Conservation (phyloP, 768 basidiomycete species). For the Collybia sp. region DNA sequence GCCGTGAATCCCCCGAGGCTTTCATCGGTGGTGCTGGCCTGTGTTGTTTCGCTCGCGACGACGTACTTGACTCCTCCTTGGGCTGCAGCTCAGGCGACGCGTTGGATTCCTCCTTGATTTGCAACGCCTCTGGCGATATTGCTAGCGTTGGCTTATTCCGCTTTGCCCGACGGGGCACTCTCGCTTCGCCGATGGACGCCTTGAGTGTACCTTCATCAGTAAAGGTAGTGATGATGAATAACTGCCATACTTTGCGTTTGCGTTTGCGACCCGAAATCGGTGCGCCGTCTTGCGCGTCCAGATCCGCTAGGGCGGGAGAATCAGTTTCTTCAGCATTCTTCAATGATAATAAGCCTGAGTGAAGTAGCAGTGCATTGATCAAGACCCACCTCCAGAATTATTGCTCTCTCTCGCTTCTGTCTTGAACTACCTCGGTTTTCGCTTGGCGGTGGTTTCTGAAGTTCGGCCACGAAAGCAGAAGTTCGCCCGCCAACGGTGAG, state of each 20-base stretch:
- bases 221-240: neutral
- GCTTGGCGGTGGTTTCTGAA: constrained; percentile 37
- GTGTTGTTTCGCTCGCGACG: too few species aligned
- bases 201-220: constrained; percentile 7
- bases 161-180: too few species aligned
- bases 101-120: too few species aligned
- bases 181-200: too few species aligned
- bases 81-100: too few species aligned
- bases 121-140: too few species aligned
- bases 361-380: neutral
- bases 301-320: constrained; percentile 15
- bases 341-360: constrained; percentile 1
- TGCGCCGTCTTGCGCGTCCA: constrained; percentile 4
- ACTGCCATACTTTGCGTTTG: constrained; percentile 5
- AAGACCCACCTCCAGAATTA: neutral
- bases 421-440: neutral
- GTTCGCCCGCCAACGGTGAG: constrained; percentile 74
- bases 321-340: constrained; percentile 13
- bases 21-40: too few species aligned
- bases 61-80: too few species aligned
- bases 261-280: constrained; percentile 5
- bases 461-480: constrained; percentile 63
- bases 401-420: constrained; percentile 4
- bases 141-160: too few species aligned
- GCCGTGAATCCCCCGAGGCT: too few species aligned